A percentile compares a stretch with the other conserved stretches of the same genome.
Evolutionary conservation across 1,284 basidiomycete species (phyloP).

Genomic region (Retiboletus flavoniger): DNA sequence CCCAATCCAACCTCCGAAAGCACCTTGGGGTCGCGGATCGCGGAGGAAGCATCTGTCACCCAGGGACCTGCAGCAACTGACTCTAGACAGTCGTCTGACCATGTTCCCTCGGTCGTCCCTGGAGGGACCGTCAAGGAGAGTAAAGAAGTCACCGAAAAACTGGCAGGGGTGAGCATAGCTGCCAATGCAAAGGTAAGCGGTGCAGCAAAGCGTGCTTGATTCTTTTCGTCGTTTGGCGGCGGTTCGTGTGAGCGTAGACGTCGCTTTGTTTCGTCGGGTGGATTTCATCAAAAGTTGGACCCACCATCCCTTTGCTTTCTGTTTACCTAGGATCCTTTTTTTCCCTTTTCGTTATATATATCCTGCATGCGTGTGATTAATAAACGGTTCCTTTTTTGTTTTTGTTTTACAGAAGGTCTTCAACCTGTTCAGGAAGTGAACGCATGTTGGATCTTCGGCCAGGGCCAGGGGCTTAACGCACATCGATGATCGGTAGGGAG

Average conservation of each 20-base stretch:
- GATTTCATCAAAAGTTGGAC: not conserved
- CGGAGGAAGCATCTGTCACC: slow-evolving; percentile 31
- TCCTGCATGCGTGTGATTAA: slow-evolving; percentile 23
- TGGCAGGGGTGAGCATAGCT: slow-evolving; percentile 27
- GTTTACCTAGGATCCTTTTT: slow-evolving; percentile 1
- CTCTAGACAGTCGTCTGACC: slow-evolving; percentile 4
- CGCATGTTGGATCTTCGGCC: not conserved
- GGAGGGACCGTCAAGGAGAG: slow-evolving; percentile 15
- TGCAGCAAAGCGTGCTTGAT: slow-evolving; percentile 17
- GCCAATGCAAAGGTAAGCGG: slow-evolving; percentile 35
- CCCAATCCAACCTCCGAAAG: slow-evolving; percentile 12
- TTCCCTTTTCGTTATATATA: slow-evolving; percentile 5
- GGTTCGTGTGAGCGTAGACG: not conserved
- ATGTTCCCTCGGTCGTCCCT: not conserved
- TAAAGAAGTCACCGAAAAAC: slow-evolving; percentile 31
- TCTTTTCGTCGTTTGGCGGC: not conserved
- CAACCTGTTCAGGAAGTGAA: slow-evolving; percentile 27
- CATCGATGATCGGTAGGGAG: not conserved
- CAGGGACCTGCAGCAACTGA: slow-evolving; percentile 9
- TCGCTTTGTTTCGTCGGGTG: not conserved
- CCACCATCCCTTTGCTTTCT: not conserved
- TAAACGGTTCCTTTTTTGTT: slow-evolving; percentile 16
- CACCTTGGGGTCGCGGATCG: slow-evolving; percentile 26
- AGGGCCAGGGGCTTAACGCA: not conserved
- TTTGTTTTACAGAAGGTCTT: slow-evolving; percentile 31